Conservation (phyloP, 495 filamentous ascomycete species). For the Penicillium salamii region DNA sequence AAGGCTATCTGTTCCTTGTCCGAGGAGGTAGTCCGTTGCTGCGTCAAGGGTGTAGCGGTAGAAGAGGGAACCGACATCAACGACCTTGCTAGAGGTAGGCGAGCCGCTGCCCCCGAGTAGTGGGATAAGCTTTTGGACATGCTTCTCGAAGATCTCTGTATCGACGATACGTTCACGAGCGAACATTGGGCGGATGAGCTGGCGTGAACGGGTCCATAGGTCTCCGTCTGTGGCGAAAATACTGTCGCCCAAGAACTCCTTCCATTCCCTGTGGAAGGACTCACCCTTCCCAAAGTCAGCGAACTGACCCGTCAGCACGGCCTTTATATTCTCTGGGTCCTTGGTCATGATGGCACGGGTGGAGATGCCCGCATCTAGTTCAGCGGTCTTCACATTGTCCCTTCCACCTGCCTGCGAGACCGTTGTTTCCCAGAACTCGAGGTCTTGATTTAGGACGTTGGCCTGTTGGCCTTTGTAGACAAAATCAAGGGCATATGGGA, state of each 20-base stretch:
- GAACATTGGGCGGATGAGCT: slow-evolving; percentile 82
- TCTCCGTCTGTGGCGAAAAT: slow-evolving; percentile 79
- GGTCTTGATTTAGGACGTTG: slow-evolving; percentile 49
- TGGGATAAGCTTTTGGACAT: slow-evolving; percentile 66
- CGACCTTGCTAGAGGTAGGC: slow-evolving; percentile 44
- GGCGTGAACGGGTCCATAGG: slow-evolving; percentile 70
- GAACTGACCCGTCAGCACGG: slow-evolving; percentile 73
- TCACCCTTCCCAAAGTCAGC: slow-evolving; percentile 70
- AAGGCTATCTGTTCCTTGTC: slow-evolving; percentile 69
- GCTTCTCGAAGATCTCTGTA: slow-evolving; percentile 74
- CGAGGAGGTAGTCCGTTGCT: slow-evolving; percentile 84
- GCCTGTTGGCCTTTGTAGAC: slow-evolving; percentile 51
- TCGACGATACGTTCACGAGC: slow-evolving; percentile 76
- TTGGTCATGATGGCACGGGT: slow-evolving; percentile 60
- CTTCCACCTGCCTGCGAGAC: slow-evolving; percentile 40
- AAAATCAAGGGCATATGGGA: slow-evolving; percentile 58
- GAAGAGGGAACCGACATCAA: slow-evolving; percentile 70
- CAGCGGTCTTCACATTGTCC: slow-evolving; percentile 52
- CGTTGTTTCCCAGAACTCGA: slow-evolving; percentile 56
- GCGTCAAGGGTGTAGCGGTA: slow-evolving; percentile 81
- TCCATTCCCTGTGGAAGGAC: slow-evolving; percentile 66
- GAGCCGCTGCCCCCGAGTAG: slow-evolving; percentile 49
- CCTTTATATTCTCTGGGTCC: slow-evolving; percentile 68
- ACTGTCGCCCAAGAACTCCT: slow-evolving; percentile 70
- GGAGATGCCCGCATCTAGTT: slow-evolving; percentile 52